These are phyloP conservation scores for Eucalyptus sp. DNA, from an alignment of 345 rosid genomes.

Conservation along the genomic window DNA sequence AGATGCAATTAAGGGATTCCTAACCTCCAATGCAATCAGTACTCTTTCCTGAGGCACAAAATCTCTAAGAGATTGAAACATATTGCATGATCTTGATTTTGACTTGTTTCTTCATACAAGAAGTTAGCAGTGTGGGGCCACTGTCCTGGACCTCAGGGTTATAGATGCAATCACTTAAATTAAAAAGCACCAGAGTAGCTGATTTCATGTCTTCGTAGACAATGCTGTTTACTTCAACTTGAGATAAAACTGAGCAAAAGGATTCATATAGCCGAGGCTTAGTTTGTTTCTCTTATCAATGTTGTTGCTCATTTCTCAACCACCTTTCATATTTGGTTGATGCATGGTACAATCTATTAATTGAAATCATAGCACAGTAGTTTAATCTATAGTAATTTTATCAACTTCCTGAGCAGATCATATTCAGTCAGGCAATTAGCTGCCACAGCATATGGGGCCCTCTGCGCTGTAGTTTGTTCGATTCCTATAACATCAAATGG, in stretches of 20 bases:
- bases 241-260: not conserved
- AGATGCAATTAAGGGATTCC: not conserved
- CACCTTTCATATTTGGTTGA: not conserved
- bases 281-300: not conserved
- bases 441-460: conserved; percentile 61
- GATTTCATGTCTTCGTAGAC: not conserved
- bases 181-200: not conserved
- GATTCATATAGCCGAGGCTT: not conserved
- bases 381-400: not conserved
- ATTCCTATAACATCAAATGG: conserved; percentile 61
- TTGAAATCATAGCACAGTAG: not conserved
- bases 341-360: not conserved
- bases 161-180: not conserved
- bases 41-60: not conserved
- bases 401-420: conserved; percentile 31
- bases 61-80: not conserved
- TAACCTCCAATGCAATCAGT: not conserved
- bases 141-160: not conserved
- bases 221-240: not conserved
- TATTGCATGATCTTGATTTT: not conserved
- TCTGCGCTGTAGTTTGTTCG: conserved; percentile 64
- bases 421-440: conserved; percentile 65
- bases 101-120: not conserved
- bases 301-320: not conserved
- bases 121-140: not conserved